Percentiles rank a stretch among this genome's conserved stretches.
phyloP scores from a whole-genome alignment of 2,329 filamentous ascomycete genomes.

The Cercospora sojina region DNA sequence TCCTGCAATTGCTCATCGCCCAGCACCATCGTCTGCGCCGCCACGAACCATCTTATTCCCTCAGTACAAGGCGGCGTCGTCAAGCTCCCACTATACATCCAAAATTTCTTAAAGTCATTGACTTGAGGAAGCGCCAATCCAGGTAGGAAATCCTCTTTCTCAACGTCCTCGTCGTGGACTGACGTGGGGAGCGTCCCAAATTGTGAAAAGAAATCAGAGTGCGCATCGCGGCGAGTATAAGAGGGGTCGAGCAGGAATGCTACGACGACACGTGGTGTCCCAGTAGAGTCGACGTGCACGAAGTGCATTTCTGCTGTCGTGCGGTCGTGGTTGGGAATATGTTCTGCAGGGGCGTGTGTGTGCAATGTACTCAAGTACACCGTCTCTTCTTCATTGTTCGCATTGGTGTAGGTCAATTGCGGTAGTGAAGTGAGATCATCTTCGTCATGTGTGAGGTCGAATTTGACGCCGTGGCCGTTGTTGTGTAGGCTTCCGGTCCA shows the following conservation, averaged over 20 bases:
- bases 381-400: slow-evolving; percentile 42
- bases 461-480: slow-evolving; percentile 52
- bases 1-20: slow-evolving; percentile 50
- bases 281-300: slow-evolving; percentile 47
- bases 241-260: slow-evolving; percentile 47
- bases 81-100: slow-evolving; percentile 51
- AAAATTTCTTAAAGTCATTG: slow-evolving; percentile 46
- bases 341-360: slow-evolving; percentile 53
- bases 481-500: slow-evolving; percentile 47
- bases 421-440: slow-evolving; percentile 43
- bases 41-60: slow-evolving; percentile 50
- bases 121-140: slow-evolving; percentile 41
- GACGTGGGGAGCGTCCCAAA: slow-evolving; percentile 25
- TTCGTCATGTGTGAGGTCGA: slow-evolving; percentile 41
- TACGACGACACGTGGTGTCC: slow-evolving; percentile 48
- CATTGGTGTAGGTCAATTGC: slow-evolving; percentile 40
- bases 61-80: slow-evolving; percentile 51
- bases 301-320: slow-evolving; percentile 52
- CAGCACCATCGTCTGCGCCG: slow-evolving; percentile 44
- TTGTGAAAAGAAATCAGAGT: slow-evolving; percentile 45
- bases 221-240: slow-evolving; percentile 34
- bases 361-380: slow-evolving; percentile 53
- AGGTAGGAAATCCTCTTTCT: slow-evolving; percentile 33
- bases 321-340: slow-evolving; percentile 46
- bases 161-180: slow-evolving; percentile 18